Percentiles rank a stretch among this genome's conserved stretches.
These are phyloP conservation scores for Fraxinus americana DNA, from an alignment of 257 asterid species.

Conservation along the genomic window DNA sequence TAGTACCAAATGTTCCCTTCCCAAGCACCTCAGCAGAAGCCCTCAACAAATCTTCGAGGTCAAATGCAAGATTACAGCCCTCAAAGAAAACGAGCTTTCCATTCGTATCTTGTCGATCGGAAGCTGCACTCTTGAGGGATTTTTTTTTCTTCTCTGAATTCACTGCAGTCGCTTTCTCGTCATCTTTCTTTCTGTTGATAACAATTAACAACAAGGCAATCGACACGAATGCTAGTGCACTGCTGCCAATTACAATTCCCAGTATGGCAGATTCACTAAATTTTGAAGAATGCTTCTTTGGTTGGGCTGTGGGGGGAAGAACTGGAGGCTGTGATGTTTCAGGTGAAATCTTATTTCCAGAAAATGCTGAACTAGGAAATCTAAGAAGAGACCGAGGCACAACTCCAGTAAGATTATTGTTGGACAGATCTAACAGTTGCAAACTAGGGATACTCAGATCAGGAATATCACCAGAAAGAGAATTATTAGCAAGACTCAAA, in stretches of 20 bases:
- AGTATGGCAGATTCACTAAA: constrained; percentile 37
- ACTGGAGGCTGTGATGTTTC: constrained; percentile 27
- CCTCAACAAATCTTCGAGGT: constrained; percentile 77
- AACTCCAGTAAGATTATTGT: constrained; percentile 49
- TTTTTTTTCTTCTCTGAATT: constrained; percentile 34
- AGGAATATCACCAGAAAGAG: constrained; percentile 51
- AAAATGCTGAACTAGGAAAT: constrained; percentile 44
- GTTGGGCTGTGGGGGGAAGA: constrained; percentile 25
- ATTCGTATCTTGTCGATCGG: constrained; percentile 40
- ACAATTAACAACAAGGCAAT: constrained; percentile 39
- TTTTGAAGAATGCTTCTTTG: constrained; percentile 31
- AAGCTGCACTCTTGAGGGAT: constrained; percentile 30
- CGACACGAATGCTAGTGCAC: constrained; percentile 38
- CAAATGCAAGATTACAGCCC: constrained; percentile 67
- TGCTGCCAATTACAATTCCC: constrained; percentile 47
- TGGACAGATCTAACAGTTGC: constrained; percentile 47
- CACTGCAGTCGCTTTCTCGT: background rate
- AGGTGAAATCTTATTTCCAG: constrained; percentile 40
- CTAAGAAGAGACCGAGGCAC: constrained; percentile 46
- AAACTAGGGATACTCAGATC: constrained; percentile 43
- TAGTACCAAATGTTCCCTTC: constrained; percentile 71
- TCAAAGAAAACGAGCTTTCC: constrained; percentile 54
- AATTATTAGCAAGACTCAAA: constrained; percentile 49
- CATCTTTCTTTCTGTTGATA: constrained; percentile 31
- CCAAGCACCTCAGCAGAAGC: constrained; percentile 90